A percentile compares a stretch with the other conserved stretches of the same genome.
Conservation (phyloP, 1,284 basidiomycete genomes). For the Apiotrichum siamense region DNA sequence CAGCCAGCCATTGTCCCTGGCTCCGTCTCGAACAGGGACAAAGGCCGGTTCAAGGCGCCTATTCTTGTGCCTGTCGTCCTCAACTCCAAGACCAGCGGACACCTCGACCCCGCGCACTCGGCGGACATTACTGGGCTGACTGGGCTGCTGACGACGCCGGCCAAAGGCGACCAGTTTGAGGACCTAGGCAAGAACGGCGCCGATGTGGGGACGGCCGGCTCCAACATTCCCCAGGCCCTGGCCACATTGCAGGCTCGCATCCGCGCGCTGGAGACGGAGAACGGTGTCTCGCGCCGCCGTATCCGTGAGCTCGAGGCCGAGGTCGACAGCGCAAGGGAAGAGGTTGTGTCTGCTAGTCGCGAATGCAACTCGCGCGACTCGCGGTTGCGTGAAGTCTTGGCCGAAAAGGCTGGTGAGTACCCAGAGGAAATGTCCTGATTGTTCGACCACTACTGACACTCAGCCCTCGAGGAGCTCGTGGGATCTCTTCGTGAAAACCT, state of each 20-base stretch:
- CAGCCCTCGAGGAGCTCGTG: conserved; percentile 72
- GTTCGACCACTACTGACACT: neutral
- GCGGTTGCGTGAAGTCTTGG: conserved; percentile 56
- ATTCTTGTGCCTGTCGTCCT: neutral
- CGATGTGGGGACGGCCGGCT: conserved; percentile 16
- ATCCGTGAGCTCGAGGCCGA: conserved; percentile 76
- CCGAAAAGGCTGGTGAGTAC: conserved; percentile 71
- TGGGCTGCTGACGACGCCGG: conserved; percentile 42
- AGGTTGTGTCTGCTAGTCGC: conserved; percentile 43
- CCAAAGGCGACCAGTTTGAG: conserved; percentile 33
- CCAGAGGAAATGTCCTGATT: neutral
- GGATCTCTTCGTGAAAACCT: conserved; percentile 64
- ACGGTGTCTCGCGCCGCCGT: conserved; percentile 65
- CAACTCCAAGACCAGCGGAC: neutral
- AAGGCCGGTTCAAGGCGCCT: neutral
- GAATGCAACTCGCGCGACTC: conserved; percentile 22
- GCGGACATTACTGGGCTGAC: conserved; percentile 45
- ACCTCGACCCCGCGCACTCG: conserved; percentile 1
- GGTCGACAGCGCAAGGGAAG: conserved; percentile 52
- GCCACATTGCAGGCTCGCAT: conserved; percentile 38
- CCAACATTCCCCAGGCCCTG: conserved; percentile 29
- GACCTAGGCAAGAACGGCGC: conserved; percentile 37
- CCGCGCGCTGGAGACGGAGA: conserved; percentile 64
- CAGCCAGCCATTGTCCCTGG: neutral
- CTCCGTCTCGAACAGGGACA: neutral